Evolutionary conservation across 148 eudicot genomes (phyloP), one percentile per base, ranked within the genome.

Genomic region (Tetragonia tetragonoides): DNA sequence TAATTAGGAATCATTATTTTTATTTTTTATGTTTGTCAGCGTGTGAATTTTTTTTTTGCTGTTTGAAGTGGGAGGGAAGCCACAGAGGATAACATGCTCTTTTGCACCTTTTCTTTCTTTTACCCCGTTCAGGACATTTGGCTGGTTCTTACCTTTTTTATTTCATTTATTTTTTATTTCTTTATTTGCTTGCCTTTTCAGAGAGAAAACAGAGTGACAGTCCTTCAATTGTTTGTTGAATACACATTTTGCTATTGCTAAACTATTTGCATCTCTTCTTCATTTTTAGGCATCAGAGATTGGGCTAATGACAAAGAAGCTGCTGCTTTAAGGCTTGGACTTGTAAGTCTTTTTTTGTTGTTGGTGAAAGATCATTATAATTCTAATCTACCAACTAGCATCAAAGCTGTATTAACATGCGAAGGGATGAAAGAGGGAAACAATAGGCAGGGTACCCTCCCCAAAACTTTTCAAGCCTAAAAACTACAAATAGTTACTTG

Each of bases 291-390:
- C 72, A 63, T 84, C 73, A 70, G 87, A 34, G 44, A 62, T 56
- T 91, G 94, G 93, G 88, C 79, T 59, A 84, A 83, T 90, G 94
- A 89, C 89, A 88, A 86, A 78, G 94, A 94, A 72, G 95, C 93
- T 66, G 75, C 81, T 73, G 77, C 78, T 78, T 85, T 93, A 84
- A 93, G 97, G 81, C 40, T 93, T 81, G 94, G 98, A 81, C 86
- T 83, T 87, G 97, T 94, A 89, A 72, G 91, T 82, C 76, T 68
- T 49, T 77, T 28, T 28, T 28, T 28, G 34, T 28, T 28, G 34
- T 28, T 28, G 34, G 34, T 28, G 34, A 28, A 28, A 28, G 34
- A 28, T 28, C 34, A 28, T 28, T 28, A 28, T 28, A 1, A 28
- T 28, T 28, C 34, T 28, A 28, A 28, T 28, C 1, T 28, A 28